phyloP scores from a whole-genome alignment of 345 rosid species.

The Eucalyptus cladocalyx region DNA sequence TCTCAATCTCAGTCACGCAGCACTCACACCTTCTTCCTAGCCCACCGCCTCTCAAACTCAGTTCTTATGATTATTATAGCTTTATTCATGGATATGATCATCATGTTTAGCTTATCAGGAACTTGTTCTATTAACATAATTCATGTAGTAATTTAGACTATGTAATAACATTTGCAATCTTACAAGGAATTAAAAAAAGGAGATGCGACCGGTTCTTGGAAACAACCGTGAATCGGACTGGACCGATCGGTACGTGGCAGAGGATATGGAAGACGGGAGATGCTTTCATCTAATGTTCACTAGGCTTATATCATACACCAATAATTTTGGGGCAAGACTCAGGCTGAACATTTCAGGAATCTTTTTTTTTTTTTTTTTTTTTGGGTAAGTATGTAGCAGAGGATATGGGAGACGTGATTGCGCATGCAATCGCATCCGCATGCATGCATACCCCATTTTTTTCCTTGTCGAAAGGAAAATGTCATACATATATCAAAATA shows the following conservation, averaged over 20 bases:
- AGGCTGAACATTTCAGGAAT: not conserved
- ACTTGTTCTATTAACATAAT: too few relatives aligned
- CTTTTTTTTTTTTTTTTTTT: too few relatives aligned
- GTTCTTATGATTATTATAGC: not conserved
- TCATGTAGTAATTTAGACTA: not conserved
- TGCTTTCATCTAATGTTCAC: not conserved
- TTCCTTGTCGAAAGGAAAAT: not conserved
- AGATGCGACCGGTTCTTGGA: not conserved
- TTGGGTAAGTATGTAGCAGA: not conserved
- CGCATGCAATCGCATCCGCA: not conserved
- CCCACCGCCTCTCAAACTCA: not conserved
- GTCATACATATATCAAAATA: not conserved
- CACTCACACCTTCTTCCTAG: not conserved
- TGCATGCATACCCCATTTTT: not conserved
- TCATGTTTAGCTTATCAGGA: not conserved
- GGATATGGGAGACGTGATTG: not conserved
- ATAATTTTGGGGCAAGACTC: not conserved
- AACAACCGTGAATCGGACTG: rapidly evolving
- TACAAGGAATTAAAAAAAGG: not conserved
- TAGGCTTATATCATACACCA: not conserved
- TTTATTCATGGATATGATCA: not conserved
- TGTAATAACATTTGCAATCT: not conserved
- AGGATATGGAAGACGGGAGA: not conserved
- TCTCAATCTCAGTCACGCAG: not conserved
- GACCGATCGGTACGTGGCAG: not conserved